Percentiles rank a stretch among this genome's conserved stretches.
Evolutionary conservation across 768 basidiomycete genomes (phyloP).

Genomic region (Lactarius hengduanensis): DNA sequence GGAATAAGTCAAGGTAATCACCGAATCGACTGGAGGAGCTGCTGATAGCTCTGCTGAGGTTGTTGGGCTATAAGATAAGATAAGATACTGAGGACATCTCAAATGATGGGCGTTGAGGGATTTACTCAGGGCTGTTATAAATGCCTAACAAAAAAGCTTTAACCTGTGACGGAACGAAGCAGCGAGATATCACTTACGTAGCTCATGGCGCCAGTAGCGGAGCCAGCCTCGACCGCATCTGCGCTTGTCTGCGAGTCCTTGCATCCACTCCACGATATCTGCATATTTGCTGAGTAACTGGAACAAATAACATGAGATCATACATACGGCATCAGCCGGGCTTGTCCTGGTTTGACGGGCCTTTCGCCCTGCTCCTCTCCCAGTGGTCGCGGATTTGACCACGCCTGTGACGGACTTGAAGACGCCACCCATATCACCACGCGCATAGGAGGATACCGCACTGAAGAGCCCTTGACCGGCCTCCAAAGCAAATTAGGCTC

Average conservation of each 20-base stretch:
- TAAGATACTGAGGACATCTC: slow-evolving; percentile 1
- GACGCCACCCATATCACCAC: slow-evolving; percentile 78
- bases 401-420: slow-evolving; percentile 71
- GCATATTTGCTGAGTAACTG: slow-evolving; percentile 2
- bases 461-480: slow-evolving; percentile 85
- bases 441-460: slow-evolving; percentile 72
- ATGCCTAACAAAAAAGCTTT: slow-evolving; percentile 44
- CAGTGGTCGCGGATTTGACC: slow-evolving; percentile 71
- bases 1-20: slow-evolving; percentile 30
- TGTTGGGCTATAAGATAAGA: slow-evolving; percentile 39
- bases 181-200: slow-evolving; percentile 48
- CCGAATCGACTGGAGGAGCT: slow-evolving; percentile 58
- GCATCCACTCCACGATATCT: slow-evolving; percentile 86
- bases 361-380: slow-evolving; percentile 58
- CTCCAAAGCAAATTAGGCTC: slow-evolving; percentile 87
- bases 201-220: slow-evolving; percentile 80
- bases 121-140: slow-evolving; percentile 59
- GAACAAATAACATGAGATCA: slow-evolving; percentile 1
- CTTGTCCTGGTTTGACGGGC: slow-evolving; percentile 60
- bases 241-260: slow-evolving; percentile 85
- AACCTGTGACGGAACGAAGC: neutral
- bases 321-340: slow-evolving; percentile 83
- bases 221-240: slow-evolving; percentile 69
- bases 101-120: slow-evolving; percentile 5
- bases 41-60: slow-evolving; percentile 62